phyloP scores from a whole-genome alignment of 2,329 filamentous ascomycete species.

The Ilyonectria mors-panacis region DNA sequence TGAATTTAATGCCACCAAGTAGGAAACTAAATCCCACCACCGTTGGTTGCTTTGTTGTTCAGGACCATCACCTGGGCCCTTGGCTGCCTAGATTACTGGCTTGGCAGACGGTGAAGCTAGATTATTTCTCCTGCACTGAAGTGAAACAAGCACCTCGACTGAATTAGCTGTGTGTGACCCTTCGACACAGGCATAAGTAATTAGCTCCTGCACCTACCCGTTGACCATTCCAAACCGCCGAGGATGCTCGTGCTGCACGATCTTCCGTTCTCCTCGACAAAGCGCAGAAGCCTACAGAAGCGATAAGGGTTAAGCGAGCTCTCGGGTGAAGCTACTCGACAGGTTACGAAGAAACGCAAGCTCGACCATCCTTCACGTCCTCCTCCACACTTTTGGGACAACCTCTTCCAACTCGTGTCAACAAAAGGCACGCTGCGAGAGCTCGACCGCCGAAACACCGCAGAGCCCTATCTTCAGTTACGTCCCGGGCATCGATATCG shows the following conservation, averaged over 20 bases:
- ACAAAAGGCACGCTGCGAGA: slow-evolving; percentile 26
- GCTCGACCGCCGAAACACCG: slow-evolving; percentile 25
- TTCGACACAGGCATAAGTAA: background rate
- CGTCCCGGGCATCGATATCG: background rate
- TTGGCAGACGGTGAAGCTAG: slow-evolving; percentile 1
- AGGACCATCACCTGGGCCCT: background rate
- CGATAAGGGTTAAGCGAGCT: slow-evolving; percentile 15
- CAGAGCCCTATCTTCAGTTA: background rate
- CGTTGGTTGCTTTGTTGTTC: slow-evolving; percentile 1
- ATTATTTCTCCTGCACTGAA: no score
- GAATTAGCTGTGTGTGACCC: no score
- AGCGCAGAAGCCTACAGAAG: slow-evolving; percentile 23
- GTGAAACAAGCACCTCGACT: no score
- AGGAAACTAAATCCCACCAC: background rate
- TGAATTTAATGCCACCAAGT: no score
- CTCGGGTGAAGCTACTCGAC: slow-evolving; percentile 16
- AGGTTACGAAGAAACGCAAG: slow-evolving; percentile 28
- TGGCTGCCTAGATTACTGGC: slow-evolving; percentile 12
- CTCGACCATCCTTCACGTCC: slow-evolving; percentile 27
- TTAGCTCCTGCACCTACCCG: slow-evolving; percentile 24
- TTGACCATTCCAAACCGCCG: slow-evolving; percentile 15
- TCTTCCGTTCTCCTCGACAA: slow-evolving; percentile 19
- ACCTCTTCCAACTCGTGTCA: slow-evolving; percentile 20
- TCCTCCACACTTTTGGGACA: slow-evolving; percentile 26
- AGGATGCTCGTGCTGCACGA: slow-evolving; percentile 28